A percentile compares a stretch with the other conserved stretches of the same genome.
Evolutionary conservation across 331 rosid genomes (phyloP).

Genomic region (Prunus yedoensis): DNA sequence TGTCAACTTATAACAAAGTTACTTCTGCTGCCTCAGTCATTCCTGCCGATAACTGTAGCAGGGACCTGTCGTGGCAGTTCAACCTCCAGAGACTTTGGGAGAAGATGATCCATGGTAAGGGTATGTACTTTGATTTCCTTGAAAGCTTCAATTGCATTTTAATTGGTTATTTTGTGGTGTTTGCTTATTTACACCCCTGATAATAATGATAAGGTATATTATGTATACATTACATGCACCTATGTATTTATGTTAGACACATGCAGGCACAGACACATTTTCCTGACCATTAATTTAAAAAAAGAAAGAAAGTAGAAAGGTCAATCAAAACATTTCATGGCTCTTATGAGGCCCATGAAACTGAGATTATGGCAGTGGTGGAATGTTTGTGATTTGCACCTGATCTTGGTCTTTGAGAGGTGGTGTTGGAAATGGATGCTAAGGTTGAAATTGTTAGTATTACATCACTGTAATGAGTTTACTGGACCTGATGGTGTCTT

Average conservation of each 20-base stretch:
- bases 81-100: constrained; percentile 68
- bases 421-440: too few species aligned
- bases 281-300: too few species aligned
- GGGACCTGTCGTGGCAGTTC: constrained; percentile 67
- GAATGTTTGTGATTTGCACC: too few species aligned
- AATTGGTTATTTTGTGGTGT: not conserved
- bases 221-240: not conserved
- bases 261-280: not conserved
- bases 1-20: constrained; percentile 62
- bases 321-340: too few species aligned
- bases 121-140: constrained; percentile 27
- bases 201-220: not conserved
- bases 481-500: too few species aligned
- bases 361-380: too few species aligned
- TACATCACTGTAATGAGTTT: too few species aligned
- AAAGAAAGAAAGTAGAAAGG: too few species aligned
- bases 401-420: too few species aligned
- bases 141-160: not conserved
- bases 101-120: constrained; percentile 53
- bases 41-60: constrained; percentile 36
- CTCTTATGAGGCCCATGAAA: too few species aligned
- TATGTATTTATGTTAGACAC: not conserved
- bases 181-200: not conserved
- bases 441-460: too few species aligned
- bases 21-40: constrained; percentile 51